Evolutionary conservation across 306 rosid species (phyloP).

Genomic region (Lathyrus oleraceus): DNA sequence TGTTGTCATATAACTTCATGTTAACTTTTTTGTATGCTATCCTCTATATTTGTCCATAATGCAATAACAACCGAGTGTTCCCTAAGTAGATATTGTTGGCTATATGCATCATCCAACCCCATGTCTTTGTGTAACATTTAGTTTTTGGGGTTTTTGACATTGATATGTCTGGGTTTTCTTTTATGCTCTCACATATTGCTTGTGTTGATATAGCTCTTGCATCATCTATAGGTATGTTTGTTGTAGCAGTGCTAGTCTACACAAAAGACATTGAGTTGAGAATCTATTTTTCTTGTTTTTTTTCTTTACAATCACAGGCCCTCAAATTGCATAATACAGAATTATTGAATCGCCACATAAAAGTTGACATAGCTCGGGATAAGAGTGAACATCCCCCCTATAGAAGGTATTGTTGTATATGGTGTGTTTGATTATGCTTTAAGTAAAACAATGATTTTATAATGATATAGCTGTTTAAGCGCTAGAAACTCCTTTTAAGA

Average conservation of each 20-base stretch:
- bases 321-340: constrained; percentile 37
- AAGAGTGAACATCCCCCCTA: constrained; percentile 10
- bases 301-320: constrained; percentile 32
- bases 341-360: constrained; percentile 29
- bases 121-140: constrained; percentile 10
- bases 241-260: not conserved
- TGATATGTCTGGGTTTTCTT: constrained; percentile 17
- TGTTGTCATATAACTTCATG: constrained; percentile 6
- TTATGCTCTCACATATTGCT: not conserved
- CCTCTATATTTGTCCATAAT: not conserved
- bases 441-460: not conserved
- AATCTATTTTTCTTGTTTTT: not conserved
- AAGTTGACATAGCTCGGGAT: constrained; percentile 25
- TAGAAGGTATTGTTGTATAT: constrained; percentile 40
- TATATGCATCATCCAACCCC: not conserved
- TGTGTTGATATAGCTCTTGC: not conserved
- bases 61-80: not conserved
- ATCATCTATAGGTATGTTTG: not conserved
- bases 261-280: constrained; percentile 9
- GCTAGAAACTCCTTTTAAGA: not conserved
- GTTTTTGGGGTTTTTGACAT: not conserved
- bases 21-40: constrained; percentile 7
- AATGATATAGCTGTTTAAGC: not conserved
- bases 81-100: constrained; percentile 1
- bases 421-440: not conserved